These are phyloP conservation scores for Lachnellula hyalina DNA, from an alignment of 2,329 filamentous ascomycete genomes.

Conservation along the genomic window DNA sequence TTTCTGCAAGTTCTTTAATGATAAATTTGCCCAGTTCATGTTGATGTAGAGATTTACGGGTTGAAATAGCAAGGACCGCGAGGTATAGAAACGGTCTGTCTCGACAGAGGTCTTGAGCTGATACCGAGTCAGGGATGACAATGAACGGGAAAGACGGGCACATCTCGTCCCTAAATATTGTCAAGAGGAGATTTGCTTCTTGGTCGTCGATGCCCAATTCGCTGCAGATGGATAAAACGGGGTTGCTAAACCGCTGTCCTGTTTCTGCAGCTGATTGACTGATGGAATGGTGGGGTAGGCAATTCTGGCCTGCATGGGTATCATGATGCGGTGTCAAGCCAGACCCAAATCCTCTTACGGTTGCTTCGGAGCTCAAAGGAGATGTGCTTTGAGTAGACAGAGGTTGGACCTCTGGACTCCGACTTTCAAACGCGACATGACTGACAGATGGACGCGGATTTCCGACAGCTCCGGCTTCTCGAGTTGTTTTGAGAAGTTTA, in stretches of 20 bases:
- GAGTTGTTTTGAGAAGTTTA: constrained; percentile 11
- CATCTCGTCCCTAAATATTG: constrained; percentile 16
- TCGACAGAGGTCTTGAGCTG: constrained; percentile 6
- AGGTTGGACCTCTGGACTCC: background rate
- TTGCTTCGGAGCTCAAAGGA: too few species aligned
- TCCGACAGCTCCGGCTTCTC: background rate
- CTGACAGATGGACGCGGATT: background rate
- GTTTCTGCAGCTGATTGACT: background rate
- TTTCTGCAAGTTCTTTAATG: constrained; percentile 13
- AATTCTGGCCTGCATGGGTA: too few species aligned
- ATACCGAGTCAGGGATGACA: constrained; percentile 6
- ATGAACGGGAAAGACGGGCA: constrained; percentile 20
- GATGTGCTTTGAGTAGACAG: background rate
- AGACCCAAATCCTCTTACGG: too few species aligned
- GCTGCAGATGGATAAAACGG: background rate
- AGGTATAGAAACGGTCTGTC: constrained; percentile 17
- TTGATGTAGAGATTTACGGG: constrained; percentile 5
- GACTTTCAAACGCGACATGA: too few species aligned
- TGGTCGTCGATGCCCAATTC: constrained; percentile 2
- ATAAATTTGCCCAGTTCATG: constrained; percentile 8
- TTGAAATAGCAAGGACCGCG: constrained; percentile 16
- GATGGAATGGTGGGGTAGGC: background rate
- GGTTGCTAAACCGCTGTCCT: constrained; percentile 6
- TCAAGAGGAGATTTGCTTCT: constrained; percentile 10
- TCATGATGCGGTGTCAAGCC: too few species aligned